Evolutionary conservation across 2,329 filamentous ascomycete genomes (phyloP), one percentile per base, ranked within the genome.

Genomic region (Colletotrichum noveboracense): DNA sequence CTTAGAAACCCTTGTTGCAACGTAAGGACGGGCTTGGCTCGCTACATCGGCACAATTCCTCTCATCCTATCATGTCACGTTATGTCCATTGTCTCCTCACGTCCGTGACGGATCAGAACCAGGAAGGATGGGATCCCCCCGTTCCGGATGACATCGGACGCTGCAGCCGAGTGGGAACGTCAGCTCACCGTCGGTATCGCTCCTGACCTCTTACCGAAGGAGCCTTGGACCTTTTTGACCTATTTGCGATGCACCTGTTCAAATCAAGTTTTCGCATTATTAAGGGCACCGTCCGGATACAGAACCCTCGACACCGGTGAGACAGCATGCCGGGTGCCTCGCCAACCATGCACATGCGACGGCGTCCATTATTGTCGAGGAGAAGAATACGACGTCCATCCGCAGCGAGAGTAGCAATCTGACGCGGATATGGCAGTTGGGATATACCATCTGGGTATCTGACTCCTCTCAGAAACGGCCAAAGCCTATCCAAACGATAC

Each of bases 81-180:
- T 66, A 71, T 43, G 60, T 36, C 34, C 48, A 74, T 55, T 24
- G 61, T 71, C 52, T 55, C 30, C 24, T 71, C 30, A 62, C 21
- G 14, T 32, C 38, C 28, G 26, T 58, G 24, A 55, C 52, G 61
- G 36, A 75, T 48, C 52, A 32, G 36, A 71, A 64, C 67, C 52
- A 60, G n/a, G 34, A 66, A 60, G 60, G 52, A 66, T 38, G 28
- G 60, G 43, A 43, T 71, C 28, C 32, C 60, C 60, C 30, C 18
- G 61, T 66, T 52, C 52, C 32, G 58, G 34, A 65, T 58, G 66
- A 62, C 58, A 62, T 65, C 48, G 43, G 66, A 74, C n/a, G 65
- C 71, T 66, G 71, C 71, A 70, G 56, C 38, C 66, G 64, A 70
- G 71, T 67, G 48, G 62, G 34, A 61, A 72, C 65, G 30, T 61